These are phyloP conservation scores for Solanum chacoense DNA, from an alignment of 305 asterid genomes.

Conservation along the genomic window DNA sequence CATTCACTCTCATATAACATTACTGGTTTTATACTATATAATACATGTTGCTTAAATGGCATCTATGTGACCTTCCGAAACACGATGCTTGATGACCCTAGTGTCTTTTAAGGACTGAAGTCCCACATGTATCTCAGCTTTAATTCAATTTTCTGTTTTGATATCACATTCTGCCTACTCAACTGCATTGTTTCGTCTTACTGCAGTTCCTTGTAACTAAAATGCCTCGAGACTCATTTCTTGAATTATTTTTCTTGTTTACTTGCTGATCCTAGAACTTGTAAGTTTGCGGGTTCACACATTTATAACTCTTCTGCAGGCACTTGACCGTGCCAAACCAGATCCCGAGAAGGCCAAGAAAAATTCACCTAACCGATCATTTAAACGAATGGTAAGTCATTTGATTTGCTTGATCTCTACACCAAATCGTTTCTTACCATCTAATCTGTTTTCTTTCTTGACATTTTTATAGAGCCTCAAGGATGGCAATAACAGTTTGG, in stretches of 20 bases:
- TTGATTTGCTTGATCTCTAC: neutral
- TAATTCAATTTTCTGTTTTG: neutral
- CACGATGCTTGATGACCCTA: neutral
- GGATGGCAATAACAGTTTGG: constrained; percentile 42
- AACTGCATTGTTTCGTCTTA: neutral
- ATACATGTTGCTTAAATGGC: neutral
- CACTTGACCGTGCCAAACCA: constrained; percentile 80
- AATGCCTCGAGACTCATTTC: neutral
- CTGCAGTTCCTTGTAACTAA: neutral
- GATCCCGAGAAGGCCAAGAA: constrained; percentile 46
- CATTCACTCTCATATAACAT: neutral
- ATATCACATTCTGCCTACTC: neutral
- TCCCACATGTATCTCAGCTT: neutral
- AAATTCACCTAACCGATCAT: constrained; percentile 37
- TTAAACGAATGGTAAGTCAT: constrained; percentile 56
- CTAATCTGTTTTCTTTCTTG: neutral
- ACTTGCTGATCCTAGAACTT: neutral
- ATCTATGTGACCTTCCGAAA: neutral
- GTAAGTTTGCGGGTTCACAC: neutral
- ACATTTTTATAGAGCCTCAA: constrained; percentile 39
- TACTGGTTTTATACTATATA: neutral
- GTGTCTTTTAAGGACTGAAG: neutral
- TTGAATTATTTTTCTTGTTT: neutral
- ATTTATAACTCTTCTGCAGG: constrained; percentile 30
- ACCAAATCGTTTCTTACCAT: neutral